These are phyloP conservation scores for Cladosporium cucumerinum DNA, from an alignment of 2,329 filamentous ascomycete species.

Conservation along the genomic window DNA sequence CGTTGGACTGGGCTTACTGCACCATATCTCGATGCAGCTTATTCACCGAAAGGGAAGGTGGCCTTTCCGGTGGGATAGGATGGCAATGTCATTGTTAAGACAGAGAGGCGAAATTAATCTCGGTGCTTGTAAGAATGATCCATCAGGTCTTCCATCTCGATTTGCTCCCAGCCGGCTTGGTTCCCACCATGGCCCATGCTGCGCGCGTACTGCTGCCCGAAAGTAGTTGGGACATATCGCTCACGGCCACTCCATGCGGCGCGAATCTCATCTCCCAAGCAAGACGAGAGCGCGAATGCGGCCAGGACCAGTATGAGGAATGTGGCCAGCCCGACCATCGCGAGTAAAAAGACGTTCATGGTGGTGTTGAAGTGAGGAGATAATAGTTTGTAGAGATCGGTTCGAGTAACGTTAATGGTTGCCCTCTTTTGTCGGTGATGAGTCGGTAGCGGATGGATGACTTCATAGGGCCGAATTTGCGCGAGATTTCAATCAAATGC, in stretches of 20 bases:
- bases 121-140: constrained; percentile 30
- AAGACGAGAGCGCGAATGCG: constrained; percentile 55
- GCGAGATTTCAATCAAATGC: neutral
- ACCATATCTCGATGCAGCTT: neutral
- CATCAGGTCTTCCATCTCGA: constrained; percentile 61
- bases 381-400: neutral
- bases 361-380: neutral
- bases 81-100: neutral
- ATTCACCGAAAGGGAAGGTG: neutral
- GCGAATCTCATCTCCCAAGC: constrained; percentile 52
- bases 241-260: constrained; percentile 43
- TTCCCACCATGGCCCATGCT: constrained; percentile 53
- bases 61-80: neutral
- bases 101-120: neutral
- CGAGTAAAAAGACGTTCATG: constrained; percentile 9
- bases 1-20: neutral
- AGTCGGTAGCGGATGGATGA: neutral
- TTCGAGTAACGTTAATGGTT: neutral
- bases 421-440: neutral
- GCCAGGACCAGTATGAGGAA: constrained; percentile 34
- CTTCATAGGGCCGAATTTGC: constrained; percentile 10
- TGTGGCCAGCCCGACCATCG: constrained; percentile 18
- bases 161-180: constrained; percentile 57
- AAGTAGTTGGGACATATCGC: constrained; percentile 44
- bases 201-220: constrained; percentile 55